These are phyloP conservation scores for Crithidia sp. DNA, from an alignment of 208 protist genomes.

Conservation along the genomic window DNA sequence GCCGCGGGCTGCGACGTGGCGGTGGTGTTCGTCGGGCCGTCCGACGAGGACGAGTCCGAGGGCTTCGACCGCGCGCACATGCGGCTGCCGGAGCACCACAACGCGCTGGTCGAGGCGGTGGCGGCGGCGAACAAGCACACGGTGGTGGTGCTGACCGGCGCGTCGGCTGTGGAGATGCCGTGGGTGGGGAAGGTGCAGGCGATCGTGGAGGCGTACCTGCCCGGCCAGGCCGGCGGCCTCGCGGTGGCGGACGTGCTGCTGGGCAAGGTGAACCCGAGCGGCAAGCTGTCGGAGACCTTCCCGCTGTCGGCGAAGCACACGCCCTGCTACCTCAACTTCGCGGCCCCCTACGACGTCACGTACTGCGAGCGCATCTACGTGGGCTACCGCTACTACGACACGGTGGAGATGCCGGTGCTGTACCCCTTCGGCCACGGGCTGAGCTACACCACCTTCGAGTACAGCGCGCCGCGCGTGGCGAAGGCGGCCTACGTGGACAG, in stretches of 20 bases:
- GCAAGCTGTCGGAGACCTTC: conserved; percentile 10
- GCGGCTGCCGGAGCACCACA: conserved; percentile 16
- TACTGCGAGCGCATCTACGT: conserved; percentile 19
- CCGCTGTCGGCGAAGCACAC: background rate
- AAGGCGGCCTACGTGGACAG: conserved; percentile 19
- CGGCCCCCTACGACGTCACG: conserved; percentile 8
- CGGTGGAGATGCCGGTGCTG: background rate
- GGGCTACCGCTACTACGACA: conserved; percentile 18
- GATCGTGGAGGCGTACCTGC: conserved; percentile 23
- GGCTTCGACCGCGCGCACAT: conserved; percentile 20
- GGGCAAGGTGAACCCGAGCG: conserved; percentile 21
- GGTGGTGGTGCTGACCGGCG: conserved; percentile 16
- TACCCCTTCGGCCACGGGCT: conserved; percentile 17
- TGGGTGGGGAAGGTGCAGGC: conserved; percentile 14
- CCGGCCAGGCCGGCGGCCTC: conserved; percentile 4
- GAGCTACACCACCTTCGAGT: conserved; percentile 19
- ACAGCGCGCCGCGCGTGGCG: conserved; percentile 16
- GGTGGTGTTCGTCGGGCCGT: conserved; percentile 14
- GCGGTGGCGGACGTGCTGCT: conserved; percentile 14
- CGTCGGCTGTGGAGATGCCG: conserved; percentile 17
- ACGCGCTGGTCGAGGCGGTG: conserved; percentile 18
- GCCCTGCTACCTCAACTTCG: conserved; percentile 8
- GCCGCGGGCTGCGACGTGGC: conserved; percentile 17
- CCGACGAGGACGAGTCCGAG: conserved; percentile 11
- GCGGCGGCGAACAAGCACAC: conserved; percentile 16